Conservation (phyloP, 257 asterid species). For the Striga asiatica region DNA sequence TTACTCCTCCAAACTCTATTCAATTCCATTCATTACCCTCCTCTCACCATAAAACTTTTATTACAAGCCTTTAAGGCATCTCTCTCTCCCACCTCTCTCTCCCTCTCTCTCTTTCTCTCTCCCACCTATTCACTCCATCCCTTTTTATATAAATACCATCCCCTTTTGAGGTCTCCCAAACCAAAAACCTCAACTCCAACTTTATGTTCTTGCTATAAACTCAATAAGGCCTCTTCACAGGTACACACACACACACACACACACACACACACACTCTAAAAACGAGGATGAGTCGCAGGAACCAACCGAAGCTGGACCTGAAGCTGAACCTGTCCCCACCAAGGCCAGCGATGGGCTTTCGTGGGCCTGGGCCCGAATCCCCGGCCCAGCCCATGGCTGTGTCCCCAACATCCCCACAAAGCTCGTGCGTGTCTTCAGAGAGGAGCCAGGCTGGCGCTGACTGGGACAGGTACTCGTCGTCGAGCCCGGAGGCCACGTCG, state of each 20-base stretch:
- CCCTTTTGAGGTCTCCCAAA: slow-evolving; percentile 15
- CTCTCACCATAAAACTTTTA: slow-evolving; percentile 34
- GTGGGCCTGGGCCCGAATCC: slow-evolving; percentile 19
- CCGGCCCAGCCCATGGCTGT: slow-evolving; percentile 26
- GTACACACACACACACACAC: not conserved
- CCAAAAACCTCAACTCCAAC: slow-evolving; percentile 19
- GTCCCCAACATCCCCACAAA: slow-evolving; percentile 35
- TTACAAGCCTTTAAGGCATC: slow-evolving; percentile 33
- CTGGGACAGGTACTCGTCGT: slow-evolving; percentile 34
- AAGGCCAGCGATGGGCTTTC: slow-evolving; percentile 13
- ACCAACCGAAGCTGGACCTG: slow-evolving; percentile 34
- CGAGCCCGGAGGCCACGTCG: slow-evolving; percentile 49
- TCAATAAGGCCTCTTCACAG: too few species aligned
- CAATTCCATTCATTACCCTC: slow-evolving; percentile 21
- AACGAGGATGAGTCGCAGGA: slow-evolving; percentile 28
- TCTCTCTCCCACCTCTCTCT: slow-evolving; percentile 17
- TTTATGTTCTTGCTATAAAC: not conserved
- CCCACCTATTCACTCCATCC: slow-evolving; percentile 7
- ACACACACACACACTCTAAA: not conserved
- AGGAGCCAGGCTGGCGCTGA: slow-evolving; percentile 42
- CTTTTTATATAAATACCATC: slow-evolving; percentile 24
- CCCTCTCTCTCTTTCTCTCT: slow-evolving; percentile 9
- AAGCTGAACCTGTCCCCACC: slow-evolving; percentile 54
- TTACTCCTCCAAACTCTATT: slow-evolving; percentile 24
- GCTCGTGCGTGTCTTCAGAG: slow-evolving; percentile 67